Evolutionary conservation across 495 filamentous ascomycete species (phyloP), one percentile per base, ranked within the genome.

Genomic region (Podospora didyma): DNA sequence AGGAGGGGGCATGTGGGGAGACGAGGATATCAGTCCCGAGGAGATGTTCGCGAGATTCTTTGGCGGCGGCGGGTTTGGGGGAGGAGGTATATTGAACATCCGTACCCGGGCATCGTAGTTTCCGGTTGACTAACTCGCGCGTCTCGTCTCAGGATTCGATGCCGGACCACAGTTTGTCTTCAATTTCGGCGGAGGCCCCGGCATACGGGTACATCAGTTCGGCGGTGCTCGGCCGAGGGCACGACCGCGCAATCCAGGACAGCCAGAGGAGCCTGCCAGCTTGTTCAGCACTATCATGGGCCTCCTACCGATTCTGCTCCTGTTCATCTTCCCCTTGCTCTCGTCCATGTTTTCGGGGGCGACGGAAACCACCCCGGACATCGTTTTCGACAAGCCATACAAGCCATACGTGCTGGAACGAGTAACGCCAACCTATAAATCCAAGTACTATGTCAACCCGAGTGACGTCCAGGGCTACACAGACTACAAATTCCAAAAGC

Each of bases 11-110:
- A 83, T 84, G 78, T 94, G 86, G 70, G 90, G 92, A 9, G 26
- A 31, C 21, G 89, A 91, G 37, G 94, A 97, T 66, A 94, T 98
- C 53, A 95, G 89, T 37, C 93, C 94, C 0, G 94, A 98, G 74
- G 94, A 98, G 65, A 78, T 97, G 73, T 97, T 98, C 74, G 85
- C 92, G 68, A 83, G 92, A 59, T 97, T 98, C 78, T 98, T 98
- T 75, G 85, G 86, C 19, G 88, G 86, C n/a, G 84, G 82, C 22
- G 84, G 86, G 79, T 72, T 75, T 52, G 73, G 26, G 26, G 26
- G 65, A 54, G 65, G 67, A 65, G 63, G 66, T 49, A 28, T 12
- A 28, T 58, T 60, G 12, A 7, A 16, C 34, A 14, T 5, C 12
- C 12, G 9, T 17, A 2, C 5, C 1, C 39, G 12, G 4, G 9